Conservation (phyloP, 2,329 filamentous ascomycete genomes). For the Neofusicoccum sp. region DNA sequence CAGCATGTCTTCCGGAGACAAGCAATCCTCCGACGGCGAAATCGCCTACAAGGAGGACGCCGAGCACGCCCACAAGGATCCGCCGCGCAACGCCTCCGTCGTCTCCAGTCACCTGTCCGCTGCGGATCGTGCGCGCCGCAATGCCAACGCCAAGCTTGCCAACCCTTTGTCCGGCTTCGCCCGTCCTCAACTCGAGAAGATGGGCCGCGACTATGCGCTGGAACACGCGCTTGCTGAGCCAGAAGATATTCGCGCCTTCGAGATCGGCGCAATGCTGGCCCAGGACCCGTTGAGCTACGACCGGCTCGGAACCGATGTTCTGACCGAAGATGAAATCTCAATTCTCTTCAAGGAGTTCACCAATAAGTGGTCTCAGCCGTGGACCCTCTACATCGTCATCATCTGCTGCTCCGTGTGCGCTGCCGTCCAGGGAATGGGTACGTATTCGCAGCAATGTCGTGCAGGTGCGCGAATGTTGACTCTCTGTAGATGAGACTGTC, state of each 20-base stretch:
- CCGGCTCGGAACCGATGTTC: constrained; percentile 36
- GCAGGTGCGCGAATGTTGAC: neutral
- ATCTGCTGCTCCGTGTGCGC: constrained; percentile 68
- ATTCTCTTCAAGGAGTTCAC: constrained; percentile 63
- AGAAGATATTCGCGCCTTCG: constrained; percentile 34
- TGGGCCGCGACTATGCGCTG: constrained; percentile 62
- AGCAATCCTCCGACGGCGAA: constrained; percentile 23
- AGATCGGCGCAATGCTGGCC: constrained; percentile 35
- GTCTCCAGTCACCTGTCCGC: constrained; percentile 36
- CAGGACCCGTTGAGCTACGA: constrained; percentile 28
- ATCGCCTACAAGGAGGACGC: constrained; percentile 24
- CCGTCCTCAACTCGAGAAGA: constrained; percentile 54
- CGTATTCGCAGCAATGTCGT: constrained; percentile 25
- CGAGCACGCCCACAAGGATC: neutral
- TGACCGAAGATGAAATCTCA: constrained; percentile 61
- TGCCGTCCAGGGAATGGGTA: constrained; percentile 70
- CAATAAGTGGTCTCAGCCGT: constrained; percentile 70
- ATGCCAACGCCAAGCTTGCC: constrained; percentile 53
- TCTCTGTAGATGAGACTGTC: constrained; percentile 62
- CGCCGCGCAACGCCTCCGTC: constrained; percentile 27
- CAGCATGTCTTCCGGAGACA: constrained; percentile 17
- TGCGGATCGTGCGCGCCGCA: constrained; percentile 36
- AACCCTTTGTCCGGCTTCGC: constrained; percentile 56
- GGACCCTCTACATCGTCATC: constrained; percentile 66
- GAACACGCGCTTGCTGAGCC: constrained; percentile 48